Percentiles rank a stretch among this genome's conserved stretches.
These are phyloP conservation scores for Trichoderma virens DNA, from an alignment of 495 filamentous ascomycete species.

Conservation along the genomic window DNA sequence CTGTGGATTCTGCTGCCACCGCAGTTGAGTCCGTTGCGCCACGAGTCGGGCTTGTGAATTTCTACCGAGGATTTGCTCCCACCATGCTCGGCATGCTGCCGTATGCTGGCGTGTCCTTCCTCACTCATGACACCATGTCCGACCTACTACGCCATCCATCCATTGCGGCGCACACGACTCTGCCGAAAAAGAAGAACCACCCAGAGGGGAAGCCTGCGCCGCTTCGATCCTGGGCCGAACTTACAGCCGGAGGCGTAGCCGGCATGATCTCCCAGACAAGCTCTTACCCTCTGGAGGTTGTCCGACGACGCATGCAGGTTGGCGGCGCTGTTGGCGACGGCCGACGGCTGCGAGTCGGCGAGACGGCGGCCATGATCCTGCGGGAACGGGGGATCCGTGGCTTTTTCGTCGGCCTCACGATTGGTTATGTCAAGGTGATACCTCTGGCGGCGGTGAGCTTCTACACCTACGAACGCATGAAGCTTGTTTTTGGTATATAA, in stretches of 20 bases:
- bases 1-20: constrained; percentile 21
- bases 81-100: constrained; percentile 91
- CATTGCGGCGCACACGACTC: constrained; percentile 60
- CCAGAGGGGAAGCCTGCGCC: constrained; percentile 52
- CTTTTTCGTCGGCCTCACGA: constrained; percentile 88
- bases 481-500: constrained; percentile 66
- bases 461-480: constrained; percentile 72
- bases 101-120: constrained; percentile 95
- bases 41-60: constrained; percentile 68
- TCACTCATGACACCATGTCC: constrained; percentile 82
- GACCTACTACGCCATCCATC: constrained; percentile 66
- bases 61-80: constrained; percentile 88
- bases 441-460: constrained; percentile 81
- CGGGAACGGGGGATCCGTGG: constrained; percentile 68
- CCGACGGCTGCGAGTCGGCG: constrained; percentile 62
- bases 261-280: constrained; percentile 84
- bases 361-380: constrained; percentile 69
- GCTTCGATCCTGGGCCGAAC: constrained; percentile 72
- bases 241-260: constrained; percentile 74
- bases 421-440: constrained; percentile 90
- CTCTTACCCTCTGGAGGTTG: constrained; percentile 88
- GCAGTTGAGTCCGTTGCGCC: constrained; percentile 39
- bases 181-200: constrained; percentile 34
- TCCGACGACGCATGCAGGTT: constrained; percentile 91
- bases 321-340: constrained; percentile 90